These are phyloP conservation scores for Nepenthes gracilis DNA, from an alignment of 148 eudicot genomes.

Conservation along the genomic window DNA sequence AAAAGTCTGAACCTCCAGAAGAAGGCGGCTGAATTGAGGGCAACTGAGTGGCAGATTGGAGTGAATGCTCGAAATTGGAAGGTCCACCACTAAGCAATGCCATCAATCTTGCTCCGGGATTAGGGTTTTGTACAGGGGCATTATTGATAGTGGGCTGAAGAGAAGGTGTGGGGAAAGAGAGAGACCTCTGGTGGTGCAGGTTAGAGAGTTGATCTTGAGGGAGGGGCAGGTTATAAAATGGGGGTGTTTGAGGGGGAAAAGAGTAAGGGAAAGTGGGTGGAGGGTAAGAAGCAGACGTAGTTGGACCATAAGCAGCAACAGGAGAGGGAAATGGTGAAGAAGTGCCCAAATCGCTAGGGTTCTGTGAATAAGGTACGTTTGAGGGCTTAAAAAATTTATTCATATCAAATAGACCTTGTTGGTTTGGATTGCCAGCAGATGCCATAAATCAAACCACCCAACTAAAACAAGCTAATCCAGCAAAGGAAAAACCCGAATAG, in stretches of 20 bases:
- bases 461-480: too few relatives aligned
- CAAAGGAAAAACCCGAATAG: too few relatives aligned
- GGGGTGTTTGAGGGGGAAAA: conserved; percentile 10
- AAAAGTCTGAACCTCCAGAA: conserved; percentile 32
- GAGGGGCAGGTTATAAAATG: conserved; percentile 11
- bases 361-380: conserved; percentile 12
- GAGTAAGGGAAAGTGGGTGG: conserved; percentile 26
- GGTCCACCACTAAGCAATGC: conserved; percentile 43
- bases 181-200: conserved; percentile 30
- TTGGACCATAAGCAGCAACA: conserved; percentile 17
- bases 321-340: conserved; percentile 11
- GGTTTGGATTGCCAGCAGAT: too few relatives aligned
- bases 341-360: conserved; percentile 21
- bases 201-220: conserved; percentile 14
- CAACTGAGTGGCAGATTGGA: conserved; percentile 17
- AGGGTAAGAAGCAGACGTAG: conserved; percentile 32
- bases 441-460: too few relatives aligned
- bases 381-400: conserved; percentile 27
- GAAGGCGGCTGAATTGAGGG: conserved; percentile 21
- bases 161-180: conserved; percentile 41
- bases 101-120: conserved; percentile 57
- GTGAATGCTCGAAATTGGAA: conserved; percentile 23
- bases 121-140: conserved; percentile 26
- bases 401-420: conserved; percentile 18
- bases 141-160: conserved; percentile 22